Evolutionary conservation across 2,329 filamentous ascomycete species (phyloP).

Genomic region (Ophiosphaerella herpotricha): DNA sequence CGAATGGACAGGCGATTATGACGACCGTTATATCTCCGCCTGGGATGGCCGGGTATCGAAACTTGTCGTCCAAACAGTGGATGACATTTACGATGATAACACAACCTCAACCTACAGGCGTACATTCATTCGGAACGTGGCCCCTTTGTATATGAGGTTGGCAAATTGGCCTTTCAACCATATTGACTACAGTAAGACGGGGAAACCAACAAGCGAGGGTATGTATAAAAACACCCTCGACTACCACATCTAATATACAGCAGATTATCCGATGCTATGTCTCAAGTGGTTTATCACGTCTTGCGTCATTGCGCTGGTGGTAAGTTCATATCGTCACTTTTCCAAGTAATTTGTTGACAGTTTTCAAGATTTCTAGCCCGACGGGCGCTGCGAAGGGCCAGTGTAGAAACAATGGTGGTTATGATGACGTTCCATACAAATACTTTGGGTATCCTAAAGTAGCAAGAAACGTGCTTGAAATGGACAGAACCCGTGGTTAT

Average conservation of each 20-base stretch:
- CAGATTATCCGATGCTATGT: conserved; percentile 30
- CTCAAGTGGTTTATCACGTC: conserved; percentile 37
- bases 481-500: conserved; percentile 11
- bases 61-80: conserved; percentile 37
- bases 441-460: conserved; percentile 40
- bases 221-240: neutral
- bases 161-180: conserved; percentile 40
- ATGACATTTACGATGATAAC: conserved; percentile 38
- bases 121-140: conserved; percentile 36
- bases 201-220: conserved; percentile 25
- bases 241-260: neutral
- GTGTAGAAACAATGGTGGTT: conserved; percentile 27
- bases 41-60: conserved; percentile 36
- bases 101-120: conserved; percentile 33
- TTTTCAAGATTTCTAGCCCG: conserved; percentile 27
- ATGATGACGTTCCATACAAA: conserved; percentile 34
- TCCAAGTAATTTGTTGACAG: neutral
- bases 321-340: conserved; percentile 7
- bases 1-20: conserved; percentile 31
- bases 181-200: conserved; percentile 27
- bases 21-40: conserved; percentile 38
- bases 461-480: conserved; percentile 34
- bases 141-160: conserved; percentile 31
- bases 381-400: conserved; percentile 12
- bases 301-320: conserved; percentile 28